These are phyloP conservation scores for Jackrogersella minutella DNA, from an alignment of 495 filamentous ascomycete genomes.

Conservation along the genomic window DNA sequence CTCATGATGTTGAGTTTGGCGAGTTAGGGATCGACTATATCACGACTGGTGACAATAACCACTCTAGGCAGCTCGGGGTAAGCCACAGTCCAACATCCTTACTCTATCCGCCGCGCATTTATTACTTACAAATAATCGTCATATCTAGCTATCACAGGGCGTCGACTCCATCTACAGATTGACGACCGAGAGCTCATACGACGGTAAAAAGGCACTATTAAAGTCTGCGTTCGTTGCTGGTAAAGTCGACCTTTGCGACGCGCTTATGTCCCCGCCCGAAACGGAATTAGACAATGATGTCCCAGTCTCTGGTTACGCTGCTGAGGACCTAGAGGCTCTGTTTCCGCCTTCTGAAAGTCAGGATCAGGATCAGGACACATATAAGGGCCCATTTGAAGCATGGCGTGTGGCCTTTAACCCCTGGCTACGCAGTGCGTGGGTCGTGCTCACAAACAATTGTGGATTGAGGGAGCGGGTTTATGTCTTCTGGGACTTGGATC, in stretches of 20 bases:
- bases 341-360: constrained; percentile 17
- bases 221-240: constrained; percentile 25
- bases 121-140: constrained; percentile 15
- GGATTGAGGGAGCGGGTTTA: constrained; percentile 26
- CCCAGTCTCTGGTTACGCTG: constrained; percentile 16
- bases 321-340: constrained; percentile 17
- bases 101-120: constrained; percentile 13
- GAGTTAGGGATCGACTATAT: constrained; percentile 24
- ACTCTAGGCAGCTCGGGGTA: constrained; percentile 24
- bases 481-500: constrained; percentile 28
- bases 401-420: constrained; percentile 28
- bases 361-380: constrained; percentile 21
- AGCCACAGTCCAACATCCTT: constrained; percentile 19
- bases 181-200: constrained; percentile 28
- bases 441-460: constrained; percentile 21
- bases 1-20: constrained; percentile 28
- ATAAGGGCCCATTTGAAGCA: constrained; percentile 30
- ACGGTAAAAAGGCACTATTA: constrained; percentile 26
- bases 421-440: constrained; percentile 10
- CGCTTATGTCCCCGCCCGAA: constrained; percentile 18
- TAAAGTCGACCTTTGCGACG: constrained; percentile 15
- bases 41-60: constrained; percentile 15
- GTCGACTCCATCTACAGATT: constrained; percentile 22
- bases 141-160: constrained; percentile 26
- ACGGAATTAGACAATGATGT: constrained; percentile 1